Evolutionary conservation across 768 basidiomycete genomes (phyloP).

Genomic region (Suillus plorans): DNA sequence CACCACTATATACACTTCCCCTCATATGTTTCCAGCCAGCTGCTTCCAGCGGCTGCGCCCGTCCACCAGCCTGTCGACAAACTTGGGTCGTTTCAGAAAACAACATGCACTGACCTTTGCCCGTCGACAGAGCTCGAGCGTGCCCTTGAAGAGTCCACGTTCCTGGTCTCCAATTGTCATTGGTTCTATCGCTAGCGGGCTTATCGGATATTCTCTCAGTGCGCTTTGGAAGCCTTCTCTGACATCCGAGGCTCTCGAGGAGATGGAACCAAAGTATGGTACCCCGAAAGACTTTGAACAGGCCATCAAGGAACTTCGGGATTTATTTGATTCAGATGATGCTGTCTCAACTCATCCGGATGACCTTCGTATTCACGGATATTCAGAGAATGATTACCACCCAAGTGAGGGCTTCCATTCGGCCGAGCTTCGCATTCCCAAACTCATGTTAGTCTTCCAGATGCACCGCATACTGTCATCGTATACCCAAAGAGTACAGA

Average conservation of each 20-base stretch:
- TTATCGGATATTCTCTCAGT: conserved; percentile 24
- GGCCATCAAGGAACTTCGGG: conserved; percentile 51
- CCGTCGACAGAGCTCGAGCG: conserved; percentile 2
- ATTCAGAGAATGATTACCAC: conserved; percentile 51
- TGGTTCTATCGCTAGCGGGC: conserved; percentile 5
- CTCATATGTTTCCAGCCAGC: conserved; percentile 3
- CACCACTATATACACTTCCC: background rate
- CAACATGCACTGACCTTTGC: background rate
- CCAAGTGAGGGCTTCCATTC: conserved; percentile 37
- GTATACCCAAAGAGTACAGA: conserved; percentile 70
- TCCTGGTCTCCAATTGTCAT: conserved; percentile 5
- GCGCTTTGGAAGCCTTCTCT: conserved; percentile 12
- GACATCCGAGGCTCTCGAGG: background rate
- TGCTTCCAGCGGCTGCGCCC: conserved; percentile 6
- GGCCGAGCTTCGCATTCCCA: background rate
- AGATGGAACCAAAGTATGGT: conserved; percentile 42
- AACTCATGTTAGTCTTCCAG: conserved; percentile 25
- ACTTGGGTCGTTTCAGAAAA: conserved; percentile 2
- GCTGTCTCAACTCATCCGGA: conserved; percentile 51
- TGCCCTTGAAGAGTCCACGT: background rate
- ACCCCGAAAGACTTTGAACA: conserved; percentile 49
- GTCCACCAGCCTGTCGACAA: conserved; percentile 4
- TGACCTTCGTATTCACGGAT: conserved; percentile 54
- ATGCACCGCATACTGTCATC: conserved; percentile 53
- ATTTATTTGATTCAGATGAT: conserved; percentile 34